A percentile compares a stretch with the other conserved stretches of the same genome.
Conservation (phyloP, 768 basidiomycete species). For the Boletellus emodensis region DNA sequence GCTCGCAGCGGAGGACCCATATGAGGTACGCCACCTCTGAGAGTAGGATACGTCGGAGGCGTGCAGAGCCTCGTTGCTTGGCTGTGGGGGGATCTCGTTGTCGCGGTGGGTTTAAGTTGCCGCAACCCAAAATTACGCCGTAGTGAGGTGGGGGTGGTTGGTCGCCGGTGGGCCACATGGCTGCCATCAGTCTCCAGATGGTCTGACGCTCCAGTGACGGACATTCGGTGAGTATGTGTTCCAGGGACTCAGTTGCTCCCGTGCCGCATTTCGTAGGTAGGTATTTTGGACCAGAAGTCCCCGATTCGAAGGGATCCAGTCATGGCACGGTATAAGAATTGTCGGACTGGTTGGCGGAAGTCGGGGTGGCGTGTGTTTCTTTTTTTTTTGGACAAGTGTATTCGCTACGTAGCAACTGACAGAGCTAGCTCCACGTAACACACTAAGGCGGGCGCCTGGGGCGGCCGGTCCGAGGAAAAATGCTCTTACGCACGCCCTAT, state of each 20-base stretch:
- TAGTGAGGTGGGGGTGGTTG: background rate
- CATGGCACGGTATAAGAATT: conserved; percentile 22
- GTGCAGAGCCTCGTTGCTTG: background rate
- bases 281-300: conserved; percentile 23
- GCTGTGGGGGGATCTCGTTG: background rate
- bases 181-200: too few species aligned
- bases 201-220: background rate
- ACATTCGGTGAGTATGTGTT: conserved; percentile 31
- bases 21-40: background rate
- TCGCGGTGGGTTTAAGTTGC: background rate
- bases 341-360: too few species aligned
- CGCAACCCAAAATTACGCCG: background rate
- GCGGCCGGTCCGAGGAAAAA: too few species aligned
- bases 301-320: conserved; percentile 26
- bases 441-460: too few species aligned
- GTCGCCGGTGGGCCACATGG: too few species aligned
- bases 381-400: too few species aligned
- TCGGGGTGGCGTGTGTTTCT: too few species aligned
- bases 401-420: too few species aligned
- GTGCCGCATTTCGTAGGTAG: conserved; percentile 2
- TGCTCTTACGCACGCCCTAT: too few species aligned
- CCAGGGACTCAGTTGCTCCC: conserved; percentile 22
- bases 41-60: background rate
- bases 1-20: background rate
- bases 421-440: too few species aligned